phyloP scores from a whole-genome alignment of 495 filamentous ascomycete genomes.

The Thozetella sp. region DNA sequence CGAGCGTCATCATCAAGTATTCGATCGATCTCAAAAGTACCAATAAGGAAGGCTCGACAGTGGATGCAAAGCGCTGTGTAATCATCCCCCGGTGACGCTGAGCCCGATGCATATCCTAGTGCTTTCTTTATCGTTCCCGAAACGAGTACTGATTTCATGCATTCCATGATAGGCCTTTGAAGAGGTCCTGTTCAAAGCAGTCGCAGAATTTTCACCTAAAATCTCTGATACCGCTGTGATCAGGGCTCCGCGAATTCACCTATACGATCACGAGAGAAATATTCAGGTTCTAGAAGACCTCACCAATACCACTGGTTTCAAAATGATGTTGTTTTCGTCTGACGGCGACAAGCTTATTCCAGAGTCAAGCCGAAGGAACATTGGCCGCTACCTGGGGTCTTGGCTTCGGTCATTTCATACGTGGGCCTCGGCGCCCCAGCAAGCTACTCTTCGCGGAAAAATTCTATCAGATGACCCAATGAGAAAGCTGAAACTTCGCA shows the following conservation, averaged over 20 bases:
- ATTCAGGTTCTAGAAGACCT: constrained; percentile 52
- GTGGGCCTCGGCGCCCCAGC: constrained; percentile 36
- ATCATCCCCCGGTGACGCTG: neutral
- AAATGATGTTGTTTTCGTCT: constrained; percentile 27
- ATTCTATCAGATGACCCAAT: constrained; percentile 39
- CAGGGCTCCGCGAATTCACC: constrained; percentile 39
- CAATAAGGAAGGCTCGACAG: constrained; percentile 36
- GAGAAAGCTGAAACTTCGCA: constrained; percentile 50
- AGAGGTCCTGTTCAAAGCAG: constrained; percentile 8
- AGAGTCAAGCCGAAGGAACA: constrained; percentile 8
- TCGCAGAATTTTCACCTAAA: neutral
- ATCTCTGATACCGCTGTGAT: constrained; percentile 13
- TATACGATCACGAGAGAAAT: constrained; percentile 35
- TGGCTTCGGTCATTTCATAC: constrained; percentile 46
- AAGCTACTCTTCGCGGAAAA: constrained; percentile 18
- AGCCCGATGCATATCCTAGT: neutral
- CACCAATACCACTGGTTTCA: constrained; percentile 41
- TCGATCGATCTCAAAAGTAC: constrained; percentile 42
- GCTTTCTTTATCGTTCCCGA: no score
- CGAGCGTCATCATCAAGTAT: constrained; percentile 48
- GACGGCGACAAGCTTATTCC: constrained; percentile 16
- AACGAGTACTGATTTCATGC: neutral
- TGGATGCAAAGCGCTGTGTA: constrained; percentile 45
- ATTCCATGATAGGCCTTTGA: constrained; percentile 5
- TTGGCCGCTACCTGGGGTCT: constrained; percentile 43